These are phyloP conservation scores for Trichoderma sp. DNA, from an alignment of 2,329 filamentous ascomycete genomes.

Conservation along the genomic window DNA sequence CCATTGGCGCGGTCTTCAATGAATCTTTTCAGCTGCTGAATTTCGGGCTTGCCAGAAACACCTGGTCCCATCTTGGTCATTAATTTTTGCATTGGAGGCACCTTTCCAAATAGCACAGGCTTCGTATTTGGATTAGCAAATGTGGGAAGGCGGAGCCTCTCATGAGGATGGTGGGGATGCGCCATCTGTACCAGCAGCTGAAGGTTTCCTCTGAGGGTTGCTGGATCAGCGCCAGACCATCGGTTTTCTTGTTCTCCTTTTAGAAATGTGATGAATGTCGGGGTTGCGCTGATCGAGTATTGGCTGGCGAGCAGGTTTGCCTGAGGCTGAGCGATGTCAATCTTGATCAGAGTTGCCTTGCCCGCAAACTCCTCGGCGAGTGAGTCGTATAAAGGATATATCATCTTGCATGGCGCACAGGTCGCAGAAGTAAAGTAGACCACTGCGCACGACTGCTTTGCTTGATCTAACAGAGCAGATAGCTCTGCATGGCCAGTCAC, in stretches of 20 bases:
- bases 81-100: slow-evolving; percentile 81
- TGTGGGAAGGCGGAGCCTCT: slow-evolving; percentile 67
- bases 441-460: slow-evolving; percentile 69
- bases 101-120: slow-evolving; percentile 73
- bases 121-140: slow-evolving; percentile 64
- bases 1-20: slow-evolving; percentile 62
- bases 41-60: slow-evolving; percentile 56
- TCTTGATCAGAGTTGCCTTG: slow-evolving; percentile 74
- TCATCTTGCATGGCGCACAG: slow-evolving; percentile 78
- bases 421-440: slow-evolving; percentile 92
- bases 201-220: slow-evolving; percentile 69
- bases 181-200: slow-evolving; percentile 74
- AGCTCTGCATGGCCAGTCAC: slow-evolving; percentile 51
- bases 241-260: slow-evolving; percentile 73
- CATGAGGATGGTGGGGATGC: slow-evolving; percentile 74
- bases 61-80: slow-evolving; percentile 71
- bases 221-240: slow-evolving; percentile 77
- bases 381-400: slow-evolving; percentile 81
- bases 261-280: slow-evolving; percentile 85
- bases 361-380: slow-evolving; percentile 72
- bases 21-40: slow-evolving; percentile 69
- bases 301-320: slow-evolving; percentile 64
- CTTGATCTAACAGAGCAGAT: slow-evolving; percentile 50
- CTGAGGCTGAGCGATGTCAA: slow-evolving; percentile 70
- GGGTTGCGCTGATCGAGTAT: slow-evolving; percentile 74